phyloP scores from a whole-genome alignment of 768 basidiomycete species.

The Russula olivacea region DNA sequence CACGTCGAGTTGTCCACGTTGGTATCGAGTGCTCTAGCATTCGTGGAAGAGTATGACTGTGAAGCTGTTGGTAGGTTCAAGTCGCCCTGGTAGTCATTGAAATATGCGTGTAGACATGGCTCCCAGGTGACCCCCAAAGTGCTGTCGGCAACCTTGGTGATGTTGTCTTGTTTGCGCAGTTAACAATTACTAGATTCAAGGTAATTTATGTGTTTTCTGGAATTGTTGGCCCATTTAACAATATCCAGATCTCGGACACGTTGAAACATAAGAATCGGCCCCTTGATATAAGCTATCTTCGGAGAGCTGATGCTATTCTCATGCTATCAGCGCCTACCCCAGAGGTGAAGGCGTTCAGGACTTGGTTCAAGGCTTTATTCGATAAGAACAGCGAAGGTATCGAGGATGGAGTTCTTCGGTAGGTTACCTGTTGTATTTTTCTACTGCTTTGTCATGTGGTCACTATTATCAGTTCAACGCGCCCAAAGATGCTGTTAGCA shows the following conservation, averaged over 20 bases:
- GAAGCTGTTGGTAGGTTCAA: constrained; percentile 64
- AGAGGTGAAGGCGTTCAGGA: constrained; percentile 35
- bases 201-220: constrained; percentile 33
- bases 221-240: not conserved
- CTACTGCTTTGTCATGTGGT: not conserved
- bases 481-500: constrained; percentile 59
- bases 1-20: constrained; percentile 61
- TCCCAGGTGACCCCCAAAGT: constrained; percentile 73
- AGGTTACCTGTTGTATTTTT: not conserved
- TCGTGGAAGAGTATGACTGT: constrained; percentile 70
- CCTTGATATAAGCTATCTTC: constrained; percentile 47
- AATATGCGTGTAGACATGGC: not conserved
- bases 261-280: constrained; percentile 44
- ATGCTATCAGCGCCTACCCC: constrained; percentile 37
- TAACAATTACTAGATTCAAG: constrained; percentile 57
- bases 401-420: constrained; percentile 63
- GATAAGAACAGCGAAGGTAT: constrained; percentile 75
- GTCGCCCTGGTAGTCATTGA: not conserved
- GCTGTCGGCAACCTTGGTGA: constrained; percentile 74
- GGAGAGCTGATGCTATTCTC: constrained; percentile 42
- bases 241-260: constrained; percentile 44
- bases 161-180: constrained; percentile 71
- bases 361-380: constrained; percentile 76
- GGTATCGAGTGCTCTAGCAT: constrained; percentile 53
- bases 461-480: constrained; percentile 49